A percentile compares a stretch with the other conserved stretches of the same genome.
These are phyloP conservation scores for Phoma sp. DNA, from an alignment of 2,329 filamentous ascomycete species.

Conservation along the genomic window DNA sequence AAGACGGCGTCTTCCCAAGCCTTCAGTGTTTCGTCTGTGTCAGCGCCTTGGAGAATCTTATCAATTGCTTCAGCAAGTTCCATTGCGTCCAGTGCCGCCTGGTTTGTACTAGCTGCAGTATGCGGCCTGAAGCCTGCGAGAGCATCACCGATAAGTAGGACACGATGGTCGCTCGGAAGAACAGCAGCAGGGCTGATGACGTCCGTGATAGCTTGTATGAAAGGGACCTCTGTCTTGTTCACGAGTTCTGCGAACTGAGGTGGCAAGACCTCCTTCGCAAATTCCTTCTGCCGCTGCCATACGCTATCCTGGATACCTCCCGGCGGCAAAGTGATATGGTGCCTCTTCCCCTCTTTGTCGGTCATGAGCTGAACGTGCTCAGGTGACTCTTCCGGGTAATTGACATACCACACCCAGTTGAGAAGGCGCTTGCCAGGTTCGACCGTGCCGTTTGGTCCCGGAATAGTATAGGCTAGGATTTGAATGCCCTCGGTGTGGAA, in stretches of 20 bases:
- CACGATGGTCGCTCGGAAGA: conserved; percentile 45
- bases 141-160: conserved; percentile 56
- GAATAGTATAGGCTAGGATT: conserved; percentile 50
- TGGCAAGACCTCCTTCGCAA: conserved; percentile 39
- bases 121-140: conserved; percentile 54
- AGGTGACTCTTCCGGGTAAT: conserved; percentile 43
- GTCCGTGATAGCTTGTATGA: conserved; percentile 54
- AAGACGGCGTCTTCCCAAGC: conserved; percentile 41
- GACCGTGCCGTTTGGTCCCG: conserved; percentile 47
- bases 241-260: conserved; percentile 51
- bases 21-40: conserved; percentile 21
- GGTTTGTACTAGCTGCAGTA: conserved; percentile 52
- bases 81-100: conserved; percentile 53
- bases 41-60: conserved; percentile 44
- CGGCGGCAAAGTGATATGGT: conserved; percentile 51
- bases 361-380: conserved; percentile 52
- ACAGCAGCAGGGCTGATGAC: conserved; percentile 41
- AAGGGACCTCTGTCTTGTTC: conserved; percentile 47
- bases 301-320: conserved; percentile 46
- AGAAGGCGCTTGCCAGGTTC: conserved; percentile 48
- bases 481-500: conserved; percentile 24
- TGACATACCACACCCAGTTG: conserved; percentile 57
- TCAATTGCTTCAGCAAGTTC: conserved; percentile 36
- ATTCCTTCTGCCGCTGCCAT: conserved; percentile 45
- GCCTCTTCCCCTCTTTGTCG: conserved; percentile 47